Evolutionary conservation across 805 yeast genomes (phyloP).

Genomic region (Cyberlindnera veronae): DNA sequence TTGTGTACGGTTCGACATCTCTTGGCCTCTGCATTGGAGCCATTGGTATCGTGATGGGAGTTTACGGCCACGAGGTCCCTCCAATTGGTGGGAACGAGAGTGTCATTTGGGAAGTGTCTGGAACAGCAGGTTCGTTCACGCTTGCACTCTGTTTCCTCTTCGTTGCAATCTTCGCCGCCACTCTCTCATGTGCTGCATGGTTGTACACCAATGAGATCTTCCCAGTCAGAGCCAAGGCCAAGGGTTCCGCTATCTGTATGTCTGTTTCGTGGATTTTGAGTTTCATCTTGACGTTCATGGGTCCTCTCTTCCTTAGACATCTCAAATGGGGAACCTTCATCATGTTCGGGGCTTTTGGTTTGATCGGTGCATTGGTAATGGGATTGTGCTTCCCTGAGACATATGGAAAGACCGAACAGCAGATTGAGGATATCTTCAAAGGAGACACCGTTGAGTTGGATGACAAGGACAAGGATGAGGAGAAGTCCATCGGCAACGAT

Average conservation of each 20-base stretch:
- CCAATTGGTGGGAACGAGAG: constrained; percentile 33
- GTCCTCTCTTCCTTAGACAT: constrained; percentile 37
- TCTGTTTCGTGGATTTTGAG: constrained; percentile 42
- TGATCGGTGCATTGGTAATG: constrained; percentile 31
- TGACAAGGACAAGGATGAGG: not conserved
- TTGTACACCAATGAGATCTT: constrained; percentile 49
- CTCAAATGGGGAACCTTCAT: constrained; percentile 41
- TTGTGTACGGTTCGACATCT: constrained; percentile 40
- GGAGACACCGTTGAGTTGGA: constrained; percentile 1
- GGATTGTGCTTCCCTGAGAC: constrained; percentile 44
- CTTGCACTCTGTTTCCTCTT: constrained; percentile 43
- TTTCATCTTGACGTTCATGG: constrained; percentile 34
- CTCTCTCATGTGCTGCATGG: constrained; percentile 46
- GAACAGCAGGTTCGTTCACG: constrained; percentile 39
- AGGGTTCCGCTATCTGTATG: constrained; percentile 45
- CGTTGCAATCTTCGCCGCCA: constrained; percentile 44
- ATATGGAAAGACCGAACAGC: constrained; percentile 25
- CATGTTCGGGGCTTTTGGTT: constrained; percentile 33
- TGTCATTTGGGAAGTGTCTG: constrained; percentile 34
- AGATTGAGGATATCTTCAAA: constrained; percentile 27
- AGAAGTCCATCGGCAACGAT: not conserved
- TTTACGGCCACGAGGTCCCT: constrained; percentile 32
- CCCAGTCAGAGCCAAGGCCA: constrained; percentile 41
- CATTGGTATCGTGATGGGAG: constrained; percentile 35
- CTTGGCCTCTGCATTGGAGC: constrained; percentile 34